These are phyloP conservation scores for Podospora pseudoanserina DNA, from an alignment of 495 filamentous ascomycete genomes.

Conservation along the genomic window DNA sequence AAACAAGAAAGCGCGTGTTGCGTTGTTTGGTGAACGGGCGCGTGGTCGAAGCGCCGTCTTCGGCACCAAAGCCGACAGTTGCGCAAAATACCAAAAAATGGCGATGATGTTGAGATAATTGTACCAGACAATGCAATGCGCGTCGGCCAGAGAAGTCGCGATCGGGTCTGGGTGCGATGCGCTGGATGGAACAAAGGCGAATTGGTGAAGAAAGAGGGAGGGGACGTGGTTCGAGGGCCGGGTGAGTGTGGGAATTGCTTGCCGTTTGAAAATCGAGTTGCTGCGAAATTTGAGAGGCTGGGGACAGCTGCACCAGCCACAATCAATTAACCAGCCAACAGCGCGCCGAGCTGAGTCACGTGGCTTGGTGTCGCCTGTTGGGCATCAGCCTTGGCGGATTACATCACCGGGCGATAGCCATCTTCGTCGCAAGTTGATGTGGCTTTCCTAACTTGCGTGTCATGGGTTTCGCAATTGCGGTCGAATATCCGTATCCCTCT, in stretches of 20 bases:
- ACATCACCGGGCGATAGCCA: slow-evolving; percentile 2
- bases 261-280: slow-evolving; percentile 16
- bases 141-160: not conserved
- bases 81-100: slow-evolving; percentile 17
- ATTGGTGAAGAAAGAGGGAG: slow-evolving; percentile 16
- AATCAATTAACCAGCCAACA: not conserved
- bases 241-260: slow-evolving; percentile 12
- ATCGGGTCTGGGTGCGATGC: slow-evolving; percentile 20
- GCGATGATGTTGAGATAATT: slow-evolving; percentile 14
- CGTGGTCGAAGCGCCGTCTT: not conserved
- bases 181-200: slow-evolving; percentile 19
- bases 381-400: slow-evolving; percentile 4
- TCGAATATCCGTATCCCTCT: too few relatives aligned
- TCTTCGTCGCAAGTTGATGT: not conserved
- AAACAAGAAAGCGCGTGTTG: slow-evolving; percentile 36
- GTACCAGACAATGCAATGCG: slow-evolving; percentile 19
- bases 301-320: slow-evolving; percentile 30
- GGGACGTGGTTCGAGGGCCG: slow-evolving; percentile 11
- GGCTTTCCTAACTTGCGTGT: too few relatives aligned
- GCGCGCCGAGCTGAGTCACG: slow-evolving; percentile 16
- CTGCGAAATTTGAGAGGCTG: slow-evolving; percentile 37
- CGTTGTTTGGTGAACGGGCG: slow-evolving; percentile 32
- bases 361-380: slow-evolving; percentile 10
- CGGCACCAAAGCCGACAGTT: slow-evolving; percentile 4
- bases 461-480: too few relatives aligned